These are phyloP conservation scores for Sarocladium oryzae DNA, from an alignment of 2,329 filamentous ascomycete genomes.

Conservation along the genomic window DNA sequence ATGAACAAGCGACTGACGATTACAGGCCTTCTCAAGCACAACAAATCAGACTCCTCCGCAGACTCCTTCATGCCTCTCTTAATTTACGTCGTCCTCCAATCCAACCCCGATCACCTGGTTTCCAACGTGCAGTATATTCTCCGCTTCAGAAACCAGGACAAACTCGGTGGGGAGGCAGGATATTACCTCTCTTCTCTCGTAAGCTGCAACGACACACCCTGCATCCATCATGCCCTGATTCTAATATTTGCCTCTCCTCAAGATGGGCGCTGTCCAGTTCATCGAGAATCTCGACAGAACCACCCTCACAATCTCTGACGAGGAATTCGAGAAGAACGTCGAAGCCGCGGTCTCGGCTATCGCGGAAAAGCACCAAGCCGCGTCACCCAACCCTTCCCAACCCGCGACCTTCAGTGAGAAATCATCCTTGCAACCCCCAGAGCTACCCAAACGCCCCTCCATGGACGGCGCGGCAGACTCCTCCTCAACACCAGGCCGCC, in stretches of 20 bases:
- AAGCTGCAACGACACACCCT: slow-evolving; percentile 22
- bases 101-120: slow-evolving; percentile 90
- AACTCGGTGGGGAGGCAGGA: slow-evolving; percentile 92
- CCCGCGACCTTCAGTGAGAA: slow-evolving; percentile 40
- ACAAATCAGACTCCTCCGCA: slow-evolving; percentile 88
- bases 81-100: slow-evolving; percentile 92
- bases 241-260: slow-evolving; percentile 13
- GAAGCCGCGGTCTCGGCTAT: slow-evolving; percentile 94
- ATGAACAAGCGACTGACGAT: neutral
- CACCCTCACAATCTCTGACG: slow-evolving; percentile 84
- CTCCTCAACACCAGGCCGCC: slow-evolving; percentile 26
- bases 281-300: slow-evolving; percentile 95
- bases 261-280: slow-evolving; percentile 93
- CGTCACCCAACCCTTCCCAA: slow-evolving; percentile 33
- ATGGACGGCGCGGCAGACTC: slow-evolving; percentile 29
- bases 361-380: slow-evolving; percentile 71
- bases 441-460: slow-evolving; percentile 33
- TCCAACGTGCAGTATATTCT: slow-evolving; percentile 98
- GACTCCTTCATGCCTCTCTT: slow-evolving; percentile 93
- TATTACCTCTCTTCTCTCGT: slow-evolving; percentile 95
- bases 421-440: slow-evolving; percentile 17
- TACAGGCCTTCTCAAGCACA: slow-evolving; percentile 76
- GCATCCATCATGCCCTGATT: neutral
- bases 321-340: slow-evolving; percentile 94
- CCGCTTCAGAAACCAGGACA: slow-evolving; percentile 94